phyloP scores from a whole-genome alignment of 2,329 filamentous ascomycete genomes.

The Sarocladiaceae sp. region DNA sequence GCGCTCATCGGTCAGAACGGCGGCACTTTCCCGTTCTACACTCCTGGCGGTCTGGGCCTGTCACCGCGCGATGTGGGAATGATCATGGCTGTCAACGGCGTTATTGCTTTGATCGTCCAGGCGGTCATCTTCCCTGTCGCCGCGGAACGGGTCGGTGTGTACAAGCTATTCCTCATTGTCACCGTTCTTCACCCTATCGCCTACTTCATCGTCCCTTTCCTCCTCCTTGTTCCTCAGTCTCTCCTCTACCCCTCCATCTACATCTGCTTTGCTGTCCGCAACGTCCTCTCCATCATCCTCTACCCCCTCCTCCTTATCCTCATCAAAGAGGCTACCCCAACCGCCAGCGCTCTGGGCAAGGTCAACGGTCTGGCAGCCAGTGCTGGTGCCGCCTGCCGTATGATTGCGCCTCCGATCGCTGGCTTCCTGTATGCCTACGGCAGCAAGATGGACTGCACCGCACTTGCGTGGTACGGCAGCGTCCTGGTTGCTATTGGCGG shows the following conservation, averaged over 20 bases:
- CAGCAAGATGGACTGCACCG: slow-evolving; percentile 51
- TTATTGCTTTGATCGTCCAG: slow-evolving; percentile 54
- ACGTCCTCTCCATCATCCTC: slow-evolving; percentile 56
- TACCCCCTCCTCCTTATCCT: slow-evolving; percentile 61
- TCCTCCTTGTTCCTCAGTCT: slow-evolving; percentile 48
- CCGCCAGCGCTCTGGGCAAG: slow-evolving; percentile 49
- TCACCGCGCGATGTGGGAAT: slow-evolving; percentile 56
- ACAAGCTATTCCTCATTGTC: slow-evolving; percentile 51
- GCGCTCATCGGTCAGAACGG: slow-evolving; percentile 27
- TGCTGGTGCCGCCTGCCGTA: slow-evolving; percentile 59
- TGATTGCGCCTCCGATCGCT: slow-evolving; percentile 58
- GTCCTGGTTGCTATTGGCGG: slow-evolving; percentile 50
- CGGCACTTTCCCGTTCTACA: slow-evolving; percentile 43
- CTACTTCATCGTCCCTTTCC: slow-evolving; percentile 52
- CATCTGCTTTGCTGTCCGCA: slow-evolving; percentile 48
- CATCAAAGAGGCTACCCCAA: slow-evolving; percentile 60
- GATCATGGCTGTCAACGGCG: slow-evolving; percentile 53
- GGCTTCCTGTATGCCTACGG: slow-evolving; percentile 59
- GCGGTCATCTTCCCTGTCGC: slow-evolving; percentile 55
- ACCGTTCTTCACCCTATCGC: slow-evolving; percentile 55
- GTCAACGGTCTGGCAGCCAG: slow-evolving; percentile 62
- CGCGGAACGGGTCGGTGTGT: slow-evolving; percentile 52
- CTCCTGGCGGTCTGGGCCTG: slow-evolving; percentile 56
- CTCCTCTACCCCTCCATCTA: slow-evolving; percentile 54
- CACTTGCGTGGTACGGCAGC: slow-evolving; percentile 58